These are phyloP conservation scores for Diaporthe citri DNA, from an alignment of 2,329 filamentous ascomycete species.

Conservation along the genomic window DNA sequence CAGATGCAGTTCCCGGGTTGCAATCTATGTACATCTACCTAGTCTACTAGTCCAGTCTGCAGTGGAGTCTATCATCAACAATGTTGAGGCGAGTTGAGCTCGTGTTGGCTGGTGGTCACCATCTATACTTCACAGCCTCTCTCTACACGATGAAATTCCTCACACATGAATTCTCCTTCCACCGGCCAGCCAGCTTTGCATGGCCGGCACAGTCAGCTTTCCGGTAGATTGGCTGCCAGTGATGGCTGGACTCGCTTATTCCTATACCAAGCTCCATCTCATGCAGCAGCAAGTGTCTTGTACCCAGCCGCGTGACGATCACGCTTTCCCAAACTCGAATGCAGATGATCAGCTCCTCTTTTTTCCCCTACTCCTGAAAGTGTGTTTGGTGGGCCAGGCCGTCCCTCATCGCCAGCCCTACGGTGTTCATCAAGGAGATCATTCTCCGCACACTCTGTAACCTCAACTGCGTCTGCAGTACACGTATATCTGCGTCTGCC, in stretches of 20 bases:
- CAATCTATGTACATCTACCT: neutral
- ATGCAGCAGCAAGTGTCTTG: constrained; percentile 10
- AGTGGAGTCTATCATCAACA: neutral
- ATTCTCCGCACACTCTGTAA: constrained; percentile 13
- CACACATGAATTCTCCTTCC: neutral
- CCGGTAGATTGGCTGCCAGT: neutral
- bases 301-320: constrained; percentile 6
- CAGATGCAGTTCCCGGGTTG: constrained; percentile 1
- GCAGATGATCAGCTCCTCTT: constrained; percentile 18
- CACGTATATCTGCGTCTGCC: neutral
- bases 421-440: constrained; percentile 18
- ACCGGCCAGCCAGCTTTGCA: neutral
- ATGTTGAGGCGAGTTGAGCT: neutral
- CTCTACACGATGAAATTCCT: neutral
- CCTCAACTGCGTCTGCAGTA: neutral
- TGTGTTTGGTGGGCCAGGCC: constrained; percentile 18
- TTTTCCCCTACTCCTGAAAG: constrained; percentile 14
- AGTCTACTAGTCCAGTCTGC: neutral
- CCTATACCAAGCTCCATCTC: constrained; percentile 14
- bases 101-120: neutral
- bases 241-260: constrained; percentile 16
- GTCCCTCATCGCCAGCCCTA: constrained; percentile 21
- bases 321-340: neutral
- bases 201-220: constrained; percentile 12
- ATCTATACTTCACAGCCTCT: neutral